These are phyloP conservation scores for Pascua sp. DNA, from an alignment of 1,284 basidiomycete species.

Conservation along the genomic window DNA sequence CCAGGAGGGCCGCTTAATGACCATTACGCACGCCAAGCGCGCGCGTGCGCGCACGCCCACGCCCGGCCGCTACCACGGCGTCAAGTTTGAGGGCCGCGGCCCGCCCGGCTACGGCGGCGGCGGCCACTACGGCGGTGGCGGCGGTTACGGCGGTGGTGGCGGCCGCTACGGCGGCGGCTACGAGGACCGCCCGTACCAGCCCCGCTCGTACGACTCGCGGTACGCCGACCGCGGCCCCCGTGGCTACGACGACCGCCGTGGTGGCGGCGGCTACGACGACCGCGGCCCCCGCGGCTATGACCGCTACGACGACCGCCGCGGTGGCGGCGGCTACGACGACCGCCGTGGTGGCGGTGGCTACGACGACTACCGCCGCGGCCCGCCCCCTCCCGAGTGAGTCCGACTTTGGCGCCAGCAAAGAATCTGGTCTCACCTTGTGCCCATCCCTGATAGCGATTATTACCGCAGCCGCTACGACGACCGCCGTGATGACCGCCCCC, in stretches of 20 bases:
- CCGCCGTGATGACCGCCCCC: conserved; percentile 24
- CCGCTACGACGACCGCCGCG: conserved; percentile 51
- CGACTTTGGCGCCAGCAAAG: background rate
- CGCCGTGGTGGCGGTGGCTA: conserved; percentile 38
- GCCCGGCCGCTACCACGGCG: conserved; percentile 79
- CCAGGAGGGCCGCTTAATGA: conserved; percentile 77
- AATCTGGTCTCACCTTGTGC: conserved; percentile 1
- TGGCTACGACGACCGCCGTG: conserved; percentile 50
- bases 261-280: conserved; percentile 32
- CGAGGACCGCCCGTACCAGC: conserved; percentile 48
- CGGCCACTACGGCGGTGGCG: conserved; percentile 27
- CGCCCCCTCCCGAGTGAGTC: conserved; percentile 28
- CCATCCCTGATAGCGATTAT: conserved; percentile 7
- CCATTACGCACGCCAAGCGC: conserved; percentile 88
- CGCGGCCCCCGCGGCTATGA: conserved; percentile 8
- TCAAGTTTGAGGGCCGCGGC: conserved; percentile 53
- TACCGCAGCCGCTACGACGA: conserved; percentile 24
- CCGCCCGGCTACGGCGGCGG: conserved; percentile 57
- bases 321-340: conserved; percentile 47
- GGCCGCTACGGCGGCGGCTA: conserved; percentile 45
- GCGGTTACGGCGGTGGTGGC: conserved; percentile 52
- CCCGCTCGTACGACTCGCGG: conserved; percentile 47
- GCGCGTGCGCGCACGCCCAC: conserved; percentile 92
- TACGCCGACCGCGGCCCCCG: conserved; percentile 47
- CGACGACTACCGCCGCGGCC: conserved; percentile 56